Conservation (phyloP, 176 grass and related monocot genomes). For the Carex kokanica region DNA sequence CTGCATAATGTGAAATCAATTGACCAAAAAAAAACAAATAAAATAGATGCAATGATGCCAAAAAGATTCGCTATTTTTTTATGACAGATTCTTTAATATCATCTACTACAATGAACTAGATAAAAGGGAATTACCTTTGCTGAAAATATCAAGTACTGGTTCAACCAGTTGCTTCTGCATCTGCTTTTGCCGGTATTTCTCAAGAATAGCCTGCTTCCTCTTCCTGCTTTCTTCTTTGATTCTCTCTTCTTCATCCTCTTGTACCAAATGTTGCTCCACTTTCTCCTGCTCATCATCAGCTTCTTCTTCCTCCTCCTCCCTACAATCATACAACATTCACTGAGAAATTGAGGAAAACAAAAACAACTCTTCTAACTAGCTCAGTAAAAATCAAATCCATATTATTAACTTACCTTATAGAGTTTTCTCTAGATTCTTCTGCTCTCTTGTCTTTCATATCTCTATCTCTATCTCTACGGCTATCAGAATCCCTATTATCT, state of each 20-base stretch:
- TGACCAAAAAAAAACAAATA: not conserved
- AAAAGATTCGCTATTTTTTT: not conserved
- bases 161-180: constrained; percentile 45
- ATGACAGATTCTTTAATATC: not conserved
- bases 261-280: constrained; percentile 85
- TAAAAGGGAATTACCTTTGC: constrained; percentile 49
- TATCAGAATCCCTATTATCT: constrained; percentile 13
- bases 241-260: constrained; percentile 94
- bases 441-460: constrained; percentile 21
- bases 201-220: constrained; percentile 91
- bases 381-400: constrained; percentile 12
- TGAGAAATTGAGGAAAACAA: not conserved
- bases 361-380: not conserved
- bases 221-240: constrained; percentile 94
- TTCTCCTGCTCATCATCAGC: constrained; percentile 87
- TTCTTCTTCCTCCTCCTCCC: constrained; percentile 88
- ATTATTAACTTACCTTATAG: constrained; percentile 48
- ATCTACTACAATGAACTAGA: not conserved
- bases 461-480: constrained; percentile 37
- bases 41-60: not conserved
- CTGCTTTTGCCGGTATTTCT: constrained; percentile 67
- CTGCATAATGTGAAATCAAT: constrained; percentile 13
- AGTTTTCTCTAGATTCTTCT: constrained; percentile 47
- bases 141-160: constrained; percentile 36
- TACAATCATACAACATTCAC: constrained; percentile 28